Percentiles rank a stretch among this genome's conserved stretches.
Evolutionary conservation across 306 rosid species (phyloP).

Genomic region (Sesbania bispinosa): DNA sequence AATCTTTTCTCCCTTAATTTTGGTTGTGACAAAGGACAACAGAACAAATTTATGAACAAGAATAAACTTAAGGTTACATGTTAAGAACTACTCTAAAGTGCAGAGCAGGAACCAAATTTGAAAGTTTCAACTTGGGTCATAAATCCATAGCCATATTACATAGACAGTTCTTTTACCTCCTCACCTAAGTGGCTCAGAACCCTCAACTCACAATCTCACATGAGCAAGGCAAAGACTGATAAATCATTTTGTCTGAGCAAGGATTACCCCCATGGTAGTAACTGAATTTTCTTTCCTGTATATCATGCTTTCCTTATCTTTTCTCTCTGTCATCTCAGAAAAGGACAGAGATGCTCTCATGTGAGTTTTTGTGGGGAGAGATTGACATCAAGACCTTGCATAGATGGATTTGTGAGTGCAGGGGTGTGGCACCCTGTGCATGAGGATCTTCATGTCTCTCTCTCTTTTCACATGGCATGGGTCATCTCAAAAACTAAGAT

Average conservation of each 20-base stretch:
- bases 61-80: neutral
- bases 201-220: neutral
- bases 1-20: neutral
- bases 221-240: neutral
- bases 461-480: neutral
- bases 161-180: neutral
- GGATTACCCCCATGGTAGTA: neutral
- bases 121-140: neutral
- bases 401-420: neutral
- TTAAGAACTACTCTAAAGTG: neutral
- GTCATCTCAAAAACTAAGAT: neutral
- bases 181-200: slow-evolving; percentile 4
- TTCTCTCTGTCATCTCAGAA: neutral
- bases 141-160: neutral
- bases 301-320: neutral
- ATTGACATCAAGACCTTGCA: slow-evolving; percentile 1
- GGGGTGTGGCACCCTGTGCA: neutral
- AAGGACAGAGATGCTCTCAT: neutral
- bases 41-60: neutral
- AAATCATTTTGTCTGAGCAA: neutral
- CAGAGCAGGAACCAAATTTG: neutral
- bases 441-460: neutral
- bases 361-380: slow-evolving; percentile 10
- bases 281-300: neutral
- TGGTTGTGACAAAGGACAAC: neutral